Percentiles rank a stretch among this genome's conserved stretches.
These are phyloP conservation scores for Allium fistulosum DNA, from an alignment of 106 monocot genomes.

Conservation along the genomic window DNA sequence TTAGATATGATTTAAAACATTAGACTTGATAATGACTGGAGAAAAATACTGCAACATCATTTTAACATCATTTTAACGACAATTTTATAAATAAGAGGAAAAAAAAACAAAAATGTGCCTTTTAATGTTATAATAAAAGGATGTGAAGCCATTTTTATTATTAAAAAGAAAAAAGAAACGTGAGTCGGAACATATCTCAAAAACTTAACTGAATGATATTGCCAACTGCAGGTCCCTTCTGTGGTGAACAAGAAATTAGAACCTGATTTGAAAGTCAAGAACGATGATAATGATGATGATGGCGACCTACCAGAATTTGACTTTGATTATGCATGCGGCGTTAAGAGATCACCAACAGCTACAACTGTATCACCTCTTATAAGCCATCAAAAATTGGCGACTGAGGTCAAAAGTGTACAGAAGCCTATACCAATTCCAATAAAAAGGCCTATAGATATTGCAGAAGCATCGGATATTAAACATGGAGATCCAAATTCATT, in stretches of 20 bases:
- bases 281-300: conserved; percentile 16
- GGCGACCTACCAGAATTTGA: conserved; percentile 82
- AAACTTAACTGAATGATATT: background rate
- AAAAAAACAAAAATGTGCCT: no score
- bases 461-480: background rate
- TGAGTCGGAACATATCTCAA: background rate
- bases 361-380: background rate
- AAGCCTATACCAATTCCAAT: background rate
- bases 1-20: no score
- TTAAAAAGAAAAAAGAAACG: no score
- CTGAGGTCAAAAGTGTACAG: background rate
- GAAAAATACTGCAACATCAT: no score
- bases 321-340: conserved; percentile 40
- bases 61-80: no score
- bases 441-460: conserved; percentile 3
- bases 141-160: no score
- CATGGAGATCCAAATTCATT: conserved; percentile 2
- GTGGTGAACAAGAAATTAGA: background rate
- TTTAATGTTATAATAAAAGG: no score
- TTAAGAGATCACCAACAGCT: background rate
- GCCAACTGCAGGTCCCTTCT: conserved; percentile 6
- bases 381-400: conserved; percentile 3
- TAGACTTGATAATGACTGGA: no score
- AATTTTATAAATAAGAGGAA: no score
- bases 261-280: no score